phyloP scores from a whole-genome alignment of 129 eudicot genomes.

The Heracleum sosnowskyi region DNA sequence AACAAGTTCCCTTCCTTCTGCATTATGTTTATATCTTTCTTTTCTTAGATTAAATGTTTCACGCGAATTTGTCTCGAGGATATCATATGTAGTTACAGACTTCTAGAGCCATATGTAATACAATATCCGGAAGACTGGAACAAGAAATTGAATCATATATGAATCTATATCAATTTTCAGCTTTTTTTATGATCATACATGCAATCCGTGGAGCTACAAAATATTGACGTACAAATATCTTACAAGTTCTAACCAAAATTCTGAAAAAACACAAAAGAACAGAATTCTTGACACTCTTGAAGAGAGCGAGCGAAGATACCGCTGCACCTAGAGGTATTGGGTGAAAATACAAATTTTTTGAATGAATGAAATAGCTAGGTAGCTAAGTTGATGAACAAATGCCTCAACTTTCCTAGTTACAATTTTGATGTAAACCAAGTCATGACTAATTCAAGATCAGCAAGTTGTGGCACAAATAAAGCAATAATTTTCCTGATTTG shows the following conservation, averaged over 20 bases:
- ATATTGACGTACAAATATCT: background rate
- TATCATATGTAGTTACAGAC: too few species aligned
- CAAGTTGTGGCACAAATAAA: background rate
- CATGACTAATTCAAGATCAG: background rate
- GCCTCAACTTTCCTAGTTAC: conserved; percentile 2
- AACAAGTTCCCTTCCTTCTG: too few species aligned
- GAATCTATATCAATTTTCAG: background rate
- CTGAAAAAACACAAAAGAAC: background rate
- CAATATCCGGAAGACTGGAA: too few species aligned
- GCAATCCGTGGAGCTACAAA: background rate
- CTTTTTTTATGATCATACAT: background rate
- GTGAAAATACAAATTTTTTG: too few species aligned
- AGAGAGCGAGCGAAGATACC: too few species aligned
- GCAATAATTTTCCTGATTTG: background rate
- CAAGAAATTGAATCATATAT: too few species aligned
- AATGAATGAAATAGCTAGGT: background rate
- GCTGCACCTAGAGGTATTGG: too few species aligned
- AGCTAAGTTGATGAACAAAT: background rate
- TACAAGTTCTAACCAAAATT: background rate
- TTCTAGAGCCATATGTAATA: too few species aligned
- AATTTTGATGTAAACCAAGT: background rate
- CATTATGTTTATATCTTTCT: too few species aligned
- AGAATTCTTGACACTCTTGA: too few species aligned
- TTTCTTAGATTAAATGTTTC: too few species aligned
- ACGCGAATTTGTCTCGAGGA: too few species aligned